Conservation (phyloP, 345 rosid genomes). For the Toxicodendron radicans region DNA sequence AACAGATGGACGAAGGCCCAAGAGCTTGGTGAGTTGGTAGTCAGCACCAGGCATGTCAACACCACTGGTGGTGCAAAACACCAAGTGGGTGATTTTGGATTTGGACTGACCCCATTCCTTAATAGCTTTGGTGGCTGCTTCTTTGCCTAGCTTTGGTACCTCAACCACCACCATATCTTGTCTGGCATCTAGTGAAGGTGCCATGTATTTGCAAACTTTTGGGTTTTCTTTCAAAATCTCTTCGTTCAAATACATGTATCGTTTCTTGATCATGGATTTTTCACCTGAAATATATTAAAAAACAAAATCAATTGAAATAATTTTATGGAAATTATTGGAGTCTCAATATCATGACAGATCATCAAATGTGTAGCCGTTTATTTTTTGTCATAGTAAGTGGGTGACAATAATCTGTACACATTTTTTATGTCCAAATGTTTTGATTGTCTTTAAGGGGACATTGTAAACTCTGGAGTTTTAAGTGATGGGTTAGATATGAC, state of each 20-base stretch:
- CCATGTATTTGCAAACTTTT: slow-evolving; percentile 36
- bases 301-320: no score
- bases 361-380: no score
- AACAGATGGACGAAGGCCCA: slow-evolving; percentile 53
- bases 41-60: slow-evolving; percentile 67
- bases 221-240: slow-evolving; percentile 47
- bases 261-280: slow-evolving; percentile 46
- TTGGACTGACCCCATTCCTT: slow-evolving; percentile 60
- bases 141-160: slow-evolving; percentile 51
- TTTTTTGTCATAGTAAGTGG: no score
- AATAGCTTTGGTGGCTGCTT: slow-evolving; percentile 48
- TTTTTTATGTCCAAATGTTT: no score
- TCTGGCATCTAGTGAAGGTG: slow-evolving; percentile 45
- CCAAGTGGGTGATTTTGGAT: slow-evolving; percentile 55
- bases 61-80: slow-evolving; percentile 58
- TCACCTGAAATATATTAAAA: slow-evolving; percentile 35
- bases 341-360: no score
- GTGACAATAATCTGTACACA: no score
- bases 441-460: no score
- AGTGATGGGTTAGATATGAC: no score
- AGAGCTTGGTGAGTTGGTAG: slow-evolving; percentile 55
- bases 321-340: no score
- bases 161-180: slow-evolving; percentile 50
- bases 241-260: slow-evolving; percentile 43
- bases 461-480: no score